Evolutionary conservation across 2,329 filamentous ascomycete genomes (phyloP).

Genomic region (Scytalidium sp.): DNA sequence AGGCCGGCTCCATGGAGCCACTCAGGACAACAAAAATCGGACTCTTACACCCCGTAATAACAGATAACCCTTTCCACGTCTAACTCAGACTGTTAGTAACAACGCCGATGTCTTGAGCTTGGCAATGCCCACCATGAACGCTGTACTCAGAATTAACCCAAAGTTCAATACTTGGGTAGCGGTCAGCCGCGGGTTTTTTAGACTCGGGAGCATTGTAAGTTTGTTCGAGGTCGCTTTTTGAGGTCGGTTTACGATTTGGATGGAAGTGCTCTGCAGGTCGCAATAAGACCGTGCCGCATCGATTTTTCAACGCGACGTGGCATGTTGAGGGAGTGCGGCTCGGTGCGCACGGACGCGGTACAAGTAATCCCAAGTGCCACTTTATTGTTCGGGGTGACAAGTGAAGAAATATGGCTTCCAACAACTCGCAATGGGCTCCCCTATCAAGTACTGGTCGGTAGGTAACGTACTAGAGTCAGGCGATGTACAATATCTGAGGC

Average conservation of each 20-base stretch:
- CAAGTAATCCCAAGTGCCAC: too few relatives aligned
- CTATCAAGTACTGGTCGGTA: too few relatives aligned
- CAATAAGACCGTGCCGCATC: not conserved
- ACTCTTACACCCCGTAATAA: constrained; percentile 57
- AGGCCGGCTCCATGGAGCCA: constrained; percentile 60
- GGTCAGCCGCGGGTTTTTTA: constrained; percentile 63
- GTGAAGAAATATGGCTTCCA: too few relatives aligned
- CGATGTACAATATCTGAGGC: too few relatives aligned
- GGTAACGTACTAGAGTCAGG: too few relatives aligned
- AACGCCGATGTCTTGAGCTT: not conserved
- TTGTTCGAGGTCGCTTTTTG: not conserved
- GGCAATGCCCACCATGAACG: constrained; percentile 55
- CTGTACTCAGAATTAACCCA: constrained; percentile 68
- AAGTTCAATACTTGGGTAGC: constrained; percentile 69
- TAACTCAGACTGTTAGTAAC: not conserved
- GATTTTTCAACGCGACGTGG: not conserved
- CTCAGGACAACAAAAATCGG: constrained; percentile 61
- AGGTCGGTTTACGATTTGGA: not conserved
- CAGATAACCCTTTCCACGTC: constrained; percentile 67
- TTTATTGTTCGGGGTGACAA: too few relatives aligned
- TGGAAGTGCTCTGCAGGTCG: not conserved
- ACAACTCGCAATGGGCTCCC: too few relatives aligned
- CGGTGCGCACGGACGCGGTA: too few relatives aligned
- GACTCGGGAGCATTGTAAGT: constrained; percentile 47
- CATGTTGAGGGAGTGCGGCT: not conserved